Percentiles rank a stretch among this genome's conserved stretches.
Conservation (phyloP, 257 asterid genomes). For the Solanum sparsipilum region DNA sequence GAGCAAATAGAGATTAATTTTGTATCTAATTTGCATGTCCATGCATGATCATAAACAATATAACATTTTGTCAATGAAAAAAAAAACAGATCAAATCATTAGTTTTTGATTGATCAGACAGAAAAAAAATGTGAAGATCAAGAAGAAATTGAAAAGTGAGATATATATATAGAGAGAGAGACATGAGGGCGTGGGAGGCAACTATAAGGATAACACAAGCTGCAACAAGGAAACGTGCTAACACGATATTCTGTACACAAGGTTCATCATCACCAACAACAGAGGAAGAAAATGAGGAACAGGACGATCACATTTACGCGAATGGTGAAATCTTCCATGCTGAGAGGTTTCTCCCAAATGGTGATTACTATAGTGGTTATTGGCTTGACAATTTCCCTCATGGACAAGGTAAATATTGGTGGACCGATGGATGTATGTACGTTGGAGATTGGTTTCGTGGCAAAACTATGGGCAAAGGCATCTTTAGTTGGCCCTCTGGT, state of each 20-base stretch:
- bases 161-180: neutral
- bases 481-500: slow-evolving; percentile 81
- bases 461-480: slow-evolving; percentile 69
- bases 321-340: slow-evolving; percentile 62
- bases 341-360: slow-evolving; percentile 72
- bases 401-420: slow-evolving; percentile 78
- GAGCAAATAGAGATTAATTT: neutral
- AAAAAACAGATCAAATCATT: neutral
- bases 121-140: neutral
- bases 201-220: slow-evolving; percentile 80
- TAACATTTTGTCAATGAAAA: neutral
- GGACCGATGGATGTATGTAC: slow-evolving; percentile 92
- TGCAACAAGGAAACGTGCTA: slow-evolving; percentile 77
- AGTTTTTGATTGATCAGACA: neutral
- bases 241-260: slow-evolving; percentile 53
- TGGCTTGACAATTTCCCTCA: slow-evolving; percentile 84
- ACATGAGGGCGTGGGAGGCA: slow-evolving; percentile 98
- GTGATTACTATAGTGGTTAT: slow-evolving; percentile 73
- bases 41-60: slow-evolving; percentile 3
- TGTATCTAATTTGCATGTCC: slow-evolving; percentile 8
- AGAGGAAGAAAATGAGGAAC: slow-evolving; percentile 28
- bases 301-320: slow-evolving; percentile 20
- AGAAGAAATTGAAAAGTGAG: neutral
- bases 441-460: slow-evolving; percentile 88
- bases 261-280: slow-evolving; percentile 9